Evolutionary conservation across 768 basidiomycete species (phyloP), one percentile per base, ranked within the genome.

Genomic region (Mycena galericulata): DNA sequence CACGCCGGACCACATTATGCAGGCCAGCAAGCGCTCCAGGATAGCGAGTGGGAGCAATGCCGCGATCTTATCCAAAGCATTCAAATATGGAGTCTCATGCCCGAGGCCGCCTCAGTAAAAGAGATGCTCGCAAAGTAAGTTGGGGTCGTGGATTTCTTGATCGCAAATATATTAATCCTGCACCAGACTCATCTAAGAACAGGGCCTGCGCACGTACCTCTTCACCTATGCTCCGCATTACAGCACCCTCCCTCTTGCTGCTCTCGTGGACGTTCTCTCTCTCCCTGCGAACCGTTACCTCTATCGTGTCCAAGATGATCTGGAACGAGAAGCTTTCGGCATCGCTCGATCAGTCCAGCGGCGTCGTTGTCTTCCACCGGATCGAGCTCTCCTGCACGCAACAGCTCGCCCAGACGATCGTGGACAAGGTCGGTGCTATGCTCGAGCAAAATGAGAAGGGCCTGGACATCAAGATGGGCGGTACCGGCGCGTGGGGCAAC

Each of bases 1-100:
- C 75, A 99, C 97, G 34, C 86, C 97, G 36, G 98, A 99, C 75
- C 98, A 99, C 77, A 97, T 99, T 79, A 98, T 99, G 94, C 97
- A 99, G 79, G 98, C 98, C 2, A 95, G 93, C 81, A 96, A 80
- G 97, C 98, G 2, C 80, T 99, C 51, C 96, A 98, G 81, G 90
- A 93, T 69, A 98, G 97, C 20, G 96, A 99, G 74, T 99, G 98
- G 98, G 94, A 97, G 78, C 91, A 92, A 75, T 97, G 96, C 74
- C 89, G 93, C 50, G 97, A 98, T 76, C 85, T 99, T 60, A 89
- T 99, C 59, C 92, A 96, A 77, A 91, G 92, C 76, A 99, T 99
- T 86, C 98, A 98, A 81, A 96, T 99, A 36, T 99, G 98, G 98
- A 92, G 89, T 73, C 81, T 99, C 68, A 96, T 99, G 93, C 96